Base-by-base conservation (phyloP, 257 asterid genomes). In the Gardenia jasminoides region DNA sequence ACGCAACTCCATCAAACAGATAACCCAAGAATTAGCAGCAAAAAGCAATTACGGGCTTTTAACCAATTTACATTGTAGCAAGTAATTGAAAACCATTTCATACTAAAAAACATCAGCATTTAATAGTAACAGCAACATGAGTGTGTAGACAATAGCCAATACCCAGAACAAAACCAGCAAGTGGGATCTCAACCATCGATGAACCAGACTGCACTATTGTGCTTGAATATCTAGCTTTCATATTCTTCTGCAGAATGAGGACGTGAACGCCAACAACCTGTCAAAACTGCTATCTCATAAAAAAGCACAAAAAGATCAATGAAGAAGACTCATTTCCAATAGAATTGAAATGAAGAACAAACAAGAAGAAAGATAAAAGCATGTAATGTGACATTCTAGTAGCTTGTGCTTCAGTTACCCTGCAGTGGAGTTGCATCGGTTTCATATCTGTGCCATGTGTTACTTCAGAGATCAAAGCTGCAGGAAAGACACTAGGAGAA, bases 111-210 rank as follows among this genome's bases (percentile, higher is more conserved):
- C 67, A 26, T 52, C 19, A 20, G 3, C 20, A 6, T 31, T 52
- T 4, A 20, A 33, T 20, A 39, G 15, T 12, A 16, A 2, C 22
- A 13, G 4, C 16, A 22, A 44, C 39, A 74, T 31, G 9, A 50
- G n/a, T 17, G n/a, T 15, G 47, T 69, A 69, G 83, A 82, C 78
- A 76, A 80, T 31, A 59, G 16, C 20, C 77, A 58, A 58, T 90
- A 94, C 98, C 98, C 79, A 94, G 74, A 74, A 94, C 75, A 83
- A 94, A 91, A 78, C 98, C 94, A 80, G 96, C 96, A 61, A 91
- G 82, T 71, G 97, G 88, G 81, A 94, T 86, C 47, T 85, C 83
- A 77, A 87, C 67, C 43, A 75, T 64, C 39, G 78, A 82, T 65
- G 48, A 85, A 61, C 61, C 77, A 78, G 91, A 70, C 65, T 54